Base-by-base conservation (phyloP, 306 rosid species). In the Vigna trinervia region DNA sequence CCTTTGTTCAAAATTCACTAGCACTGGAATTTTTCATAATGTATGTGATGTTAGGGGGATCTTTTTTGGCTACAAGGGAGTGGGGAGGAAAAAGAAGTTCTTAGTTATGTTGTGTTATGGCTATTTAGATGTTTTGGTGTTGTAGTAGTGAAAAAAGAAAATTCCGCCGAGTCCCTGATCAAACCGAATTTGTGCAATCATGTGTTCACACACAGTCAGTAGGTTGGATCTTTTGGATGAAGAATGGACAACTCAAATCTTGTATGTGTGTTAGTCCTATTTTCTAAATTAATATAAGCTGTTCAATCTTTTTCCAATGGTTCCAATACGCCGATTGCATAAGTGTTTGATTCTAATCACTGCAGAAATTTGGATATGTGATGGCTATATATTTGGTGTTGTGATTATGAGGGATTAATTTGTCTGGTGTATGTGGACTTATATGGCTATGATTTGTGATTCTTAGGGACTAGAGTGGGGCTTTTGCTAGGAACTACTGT, bases 11-110 rank as follows among this genome's bases (percentile, higher is more conserved):
- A 41, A 34, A 23, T 68, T 73, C 7, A 77, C 13, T 51, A 2
- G 41, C 28, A 76, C 22, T 22, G 4, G 54, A 39, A 4, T 73
- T 48, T 50, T 36, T 45, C n/a, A 58, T 20, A 65, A 50, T 56
- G 22, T 47, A 22, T 74, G 32, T 59, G 77, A 76, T 73, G 36
- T 20, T 51, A 38, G 46, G 51, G 34, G 68, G 74, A 69, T 15
- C n/a, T 47, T 6, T 13, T 48, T 69, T 34, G 50, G 50, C 71
- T 70, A 22, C 20, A 22, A 41, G 19, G 32, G 59, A 28, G 17
- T 28, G 52, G 43, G 68, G 51, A 43, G n/a, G 38, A 8, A 46
- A 38, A 8, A 46, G 1, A 32, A 30, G 60, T 69, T 70, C 5
- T 0, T 54, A 59, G 23, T 71, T 50, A 50, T 22, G 5, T 22